These are phyloP conservation scores for Rhizophagus prolifer DNA, from an alignment of 192 early-diverging fungal species.

Conservation along the genomic window DNA sequence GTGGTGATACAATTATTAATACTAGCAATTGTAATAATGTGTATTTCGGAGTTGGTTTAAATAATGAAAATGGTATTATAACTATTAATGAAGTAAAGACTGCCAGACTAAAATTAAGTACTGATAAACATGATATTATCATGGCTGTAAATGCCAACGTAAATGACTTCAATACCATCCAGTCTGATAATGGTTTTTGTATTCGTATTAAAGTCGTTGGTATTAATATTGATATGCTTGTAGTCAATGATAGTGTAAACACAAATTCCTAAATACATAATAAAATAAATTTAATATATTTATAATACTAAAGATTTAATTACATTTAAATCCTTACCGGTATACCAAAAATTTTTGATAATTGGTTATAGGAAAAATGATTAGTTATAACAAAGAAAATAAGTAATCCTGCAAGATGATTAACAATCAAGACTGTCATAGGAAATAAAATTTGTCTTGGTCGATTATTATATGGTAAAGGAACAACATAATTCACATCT, in stretches of 20 bases:
- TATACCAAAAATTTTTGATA: slow-evolving; percentile 8
- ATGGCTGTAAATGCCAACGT: slow-evolving; percentile 56
- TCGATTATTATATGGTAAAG: slow-evolving; percentile 34
- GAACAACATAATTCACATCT: background rate
- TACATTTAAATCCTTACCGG: background rate
- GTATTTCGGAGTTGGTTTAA: slow-evolving; percentile 40
- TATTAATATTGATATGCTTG: slow-evolving; percentile 33
- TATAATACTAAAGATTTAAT: background rate
- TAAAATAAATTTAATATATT: background rate
- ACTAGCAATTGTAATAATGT: background rate
- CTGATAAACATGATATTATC: slow-evolving; percentile 61
- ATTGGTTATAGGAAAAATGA: slow-evolving; percentile 3
- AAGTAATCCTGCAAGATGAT: slow-evolving; percentile 36
- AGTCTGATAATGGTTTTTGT: slow-evolving; percentile 54
- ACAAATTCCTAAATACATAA: slow-evolving; percentile 23
- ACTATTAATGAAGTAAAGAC: slow-evolving; percentile 56
- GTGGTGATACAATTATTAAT: no score
- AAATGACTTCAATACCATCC: slow-evolving; percentile 55
- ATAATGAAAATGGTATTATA: slow-evolving; percentile 60
- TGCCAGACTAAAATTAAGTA: slow-evolving; percentile 74
- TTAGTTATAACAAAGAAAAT: slow-evolving; percentile 35
- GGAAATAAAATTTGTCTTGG: slow-evolving; percentile 31
- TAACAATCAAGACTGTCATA: slow-evolving; percentile 32
- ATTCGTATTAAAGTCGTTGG: slow-evolving; percentile 33
- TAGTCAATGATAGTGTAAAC: slow-evolving; percentile 13